Base-by-base conservation (phyloP, 1,284 basidiomycete species). In the Marasmius tenuissimus region DNA sequence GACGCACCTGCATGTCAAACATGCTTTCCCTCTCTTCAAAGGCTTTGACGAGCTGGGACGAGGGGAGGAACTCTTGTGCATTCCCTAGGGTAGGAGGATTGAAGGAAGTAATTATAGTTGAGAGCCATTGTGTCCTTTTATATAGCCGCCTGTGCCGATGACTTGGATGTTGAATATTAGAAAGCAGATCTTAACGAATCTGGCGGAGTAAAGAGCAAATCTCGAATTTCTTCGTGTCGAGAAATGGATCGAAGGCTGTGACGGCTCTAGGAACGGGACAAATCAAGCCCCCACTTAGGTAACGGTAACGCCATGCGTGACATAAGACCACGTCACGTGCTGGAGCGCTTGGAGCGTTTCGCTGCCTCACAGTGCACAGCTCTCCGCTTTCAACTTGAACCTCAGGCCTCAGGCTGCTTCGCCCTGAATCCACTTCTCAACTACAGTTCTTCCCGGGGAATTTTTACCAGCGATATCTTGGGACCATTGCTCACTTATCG, bases 21-120 rank as follows among this genome's bases (percentile, higher is more conserved):
- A 65, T 45, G 63, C 63, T 47, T 62, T 65, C 42, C 63, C 63
- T 58, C 63, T 53, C 49, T 65, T 65, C 40, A 65, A 58, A 14
- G 63, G 63, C 45, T 58, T 65, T 1, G 63, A 60, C 11, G 52
- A 54, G 34, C 52, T 54, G 35, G 4, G 38, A 38, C 34, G 37
- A 38, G 52, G 52, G 16, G 52, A 35, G 34, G 52, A 54, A 20
- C 34, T 53, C 33, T 37, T 53, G 51, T 53, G 51, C 51, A 53
- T 53, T 53, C 22, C 27, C 51, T 53, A 12, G 33, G 38, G 35
- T 45, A n/a, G n/a, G 35, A 22, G 16, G 4, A 22, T 52, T 52
- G 27, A 9, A 33, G 20, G 18, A 10, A 37, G 11, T n/a, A 35
- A 35, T 53, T 53, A 18, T n/a, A 53, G 18, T 53, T 53, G 51